Evolutionary conservation across 2,329 filamentous ascomycete genomes (phyloP).

Genomic region (Fusarium nurragi): DNA sequence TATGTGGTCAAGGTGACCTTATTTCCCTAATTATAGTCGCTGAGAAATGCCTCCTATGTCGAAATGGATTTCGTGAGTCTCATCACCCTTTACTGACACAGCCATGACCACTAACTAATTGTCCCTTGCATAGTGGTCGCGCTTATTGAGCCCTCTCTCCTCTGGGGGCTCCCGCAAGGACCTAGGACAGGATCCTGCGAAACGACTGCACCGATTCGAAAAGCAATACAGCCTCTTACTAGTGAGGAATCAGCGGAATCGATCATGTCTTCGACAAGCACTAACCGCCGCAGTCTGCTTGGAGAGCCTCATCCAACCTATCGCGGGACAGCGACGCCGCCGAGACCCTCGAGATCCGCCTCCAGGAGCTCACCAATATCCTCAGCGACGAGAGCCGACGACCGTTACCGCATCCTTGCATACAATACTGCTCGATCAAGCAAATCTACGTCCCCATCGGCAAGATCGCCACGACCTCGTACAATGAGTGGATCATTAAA

Average conservation of each 20-base stretch:
- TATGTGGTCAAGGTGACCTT: slow-evolving; percentile 34
- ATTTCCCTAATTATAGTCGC: slow-evolving; percentile 22
- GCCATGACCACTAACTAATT: slow-evolving; percentile 23
- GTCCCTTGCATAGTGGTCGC: slow-evolving; percentile 65
- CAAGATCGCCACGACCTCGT: slow-evolving; percentile 85
- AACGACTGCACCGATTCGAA: slow-evolving; percentile 72
- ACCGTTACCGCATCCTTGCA: slow-evolving; percentile 89
- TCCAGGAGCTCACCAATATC: slow-evolving; percentile 73
- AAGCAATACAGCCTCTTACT: slow-evolving; percentile 71
- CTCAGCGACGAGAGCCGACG: slow-evolving; percentile 90
- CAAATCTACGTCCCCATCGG: slow-evolving; percentile 91
- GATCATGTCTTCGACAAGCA: not conserved
- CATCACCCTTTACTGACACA: not conserved
- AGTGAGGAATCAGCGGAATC: slow-evolving; percentile 52
- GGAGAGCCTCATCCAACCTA: slow-evolving; percentile 70
- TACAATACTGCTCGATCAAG: slow-evolving; percentile 83
- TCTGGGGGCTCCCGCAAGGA: slow-evolving; percentile 66
- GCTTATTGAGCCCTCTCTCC: slow-evolving; percentile 71
- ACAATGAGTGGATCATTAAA: slow-evolving; percentile 85
- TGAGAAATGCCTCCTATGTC: slow-evolving; percentile 58
- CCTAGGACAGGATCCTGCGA: slow-evolving; percentile 69
- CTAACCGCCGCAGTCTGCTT: slow-evolving; percentile 57
- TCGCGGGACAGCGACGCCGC: slow-evolving; percentile 68
- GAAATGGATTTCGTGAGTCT: slow-evolving; percentile 66
- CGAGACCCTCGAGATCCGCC: slow-evolving; percentile 68